Evolutionary conservation across 805 yeast species (phyloP).

Genomic region (Candida tallmaniae): DNA sequence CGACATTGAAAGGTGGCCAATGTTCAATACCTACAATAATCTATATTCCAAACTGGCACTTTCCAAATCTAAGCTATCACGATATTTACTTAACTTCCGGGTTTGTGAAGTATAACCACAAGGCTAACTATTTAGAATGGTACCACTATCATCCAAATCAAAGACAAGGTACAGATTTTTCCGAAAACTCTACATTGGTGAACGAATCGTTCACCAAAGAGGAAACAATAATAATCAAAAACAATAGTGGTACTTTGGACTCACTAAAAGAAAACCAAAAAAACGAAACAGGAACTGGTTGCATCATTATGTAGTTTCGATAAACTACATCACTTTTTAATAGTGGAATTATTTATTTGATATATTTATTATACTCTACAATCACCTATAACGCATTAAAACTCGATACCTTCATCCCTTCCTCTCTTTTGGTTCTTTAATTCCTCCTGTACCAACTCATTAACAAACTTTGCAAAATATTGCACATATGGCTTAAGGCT

Average conservation of each 20-base stretch:
- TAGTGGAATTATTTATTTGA: slow-evolving; percentile 2
- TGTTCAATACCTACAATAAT: slow-evolving; percentile 48
- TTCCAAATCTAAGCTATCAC: slow-evolving; percentile 42
- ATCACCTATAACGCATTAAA: slow-evolving; percentile 11
- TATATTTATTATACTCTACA: not conserved
- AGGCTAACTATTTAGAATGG: slow-evolving; percentile 65
- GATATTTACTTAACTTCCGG: slow-evolving; percentile 56
- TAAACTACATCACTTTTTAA: not conserved
- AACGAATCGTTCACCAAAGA: slow-evolving; percentile 9
- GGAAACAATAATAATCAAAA: slow-evolving; percentile 33
- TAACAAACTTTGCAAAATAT: slow-evolving; percentile 60
- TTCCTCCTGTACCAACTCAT: slow-evolving; percentile 53
- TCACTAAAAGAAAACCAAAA: slow-evolving; percentile 13
- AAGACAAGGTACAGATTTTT: slow-evolving; percentile 1
- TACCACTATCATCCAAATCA: slow-evolving; percentile 34
- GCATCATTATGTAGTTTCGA: slow-evolving; percentile 2
- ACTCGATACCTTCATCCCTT: slow-evolving; percentile 33
- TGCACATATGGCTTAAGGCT: slow-evolving; percentile 68
- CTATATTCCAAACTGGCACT: slow-evolving; percentile 72
- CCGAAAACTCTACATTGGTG: slow-evolving; percentile 12
- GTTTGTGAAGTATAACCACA: slow-evolving; percentile 45
- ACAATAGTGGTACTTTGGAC: slow-evolving; percentile 33
- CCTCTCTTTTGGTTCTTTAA: slow-evolving; percentile 26
- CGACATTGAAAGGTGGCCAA: slow-evolving; percentile 4
- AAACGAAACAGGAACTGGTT: not conserved